phyloP scores from a whole-genome alignment of 306 rosid species.

The Lathyrus tuberosus region DNA sequence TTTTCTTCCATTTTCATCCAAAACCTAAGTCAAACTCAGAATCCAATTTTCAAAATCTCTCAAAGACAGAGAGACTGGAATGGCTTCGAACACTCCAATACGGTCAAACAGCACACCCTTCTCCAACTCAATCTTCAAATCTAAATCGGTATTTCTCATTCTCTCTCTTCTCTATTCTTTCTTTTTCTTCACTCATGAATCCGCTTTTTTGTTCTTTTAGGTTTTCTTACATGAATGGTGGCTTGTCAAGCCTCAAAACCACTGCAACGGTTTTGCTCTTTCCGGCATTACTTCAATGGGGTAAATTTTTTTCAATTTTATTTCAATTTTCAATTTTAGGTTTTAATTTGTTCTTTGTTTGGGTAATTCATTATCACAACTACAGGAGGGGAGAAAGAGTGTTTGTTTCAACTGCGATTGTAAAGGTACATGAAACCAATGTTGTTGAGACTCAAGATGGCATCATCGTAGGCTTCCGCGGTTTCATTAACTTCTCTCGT shows the following conservation, averaged over 20 bases:
- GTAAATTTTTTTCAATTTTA: constrained; percentile 6
- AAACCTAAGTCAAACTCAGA: too few relatives aligned
- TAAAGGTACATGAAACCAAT: constrained; percentile 46
- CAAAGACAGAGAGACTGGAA: constrained; percentile 14
- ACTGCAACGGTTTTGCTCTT: constrained; percentile 44
- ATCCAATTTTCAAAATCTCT: too few relatives aligned
- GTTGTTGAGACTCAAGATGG: constrained; percentile 46
- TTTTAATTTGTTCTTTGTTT: background rate
- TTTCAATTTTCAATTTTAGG: background rate
- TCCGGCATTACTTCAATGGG: constrained; percentile 42
- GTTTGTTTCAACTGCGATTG: constrained; percentile 39
- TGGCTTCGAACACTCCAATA: background rate
- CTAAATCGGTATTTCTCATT: constrained; percentile 10
- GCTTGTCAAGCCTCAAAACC: constrained; percentile 37
- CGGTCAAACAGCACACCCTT: background rate
- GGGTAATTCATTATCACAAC: background rate
- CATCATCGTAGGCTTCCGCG: constrained; percentile 26
- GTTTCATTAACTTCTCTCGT: constrained; percentile 43
- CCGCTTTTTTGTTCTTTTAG: constrained; percentile 20
- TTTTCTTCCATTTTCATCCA: too few relatives aligned
- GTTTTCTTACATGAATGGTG: constrained; percentile 50
- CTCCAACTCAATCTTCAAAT: constrained; percentile 6
- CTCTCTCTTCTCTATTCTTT: background rate
- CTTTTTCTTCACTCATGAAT: background rate
- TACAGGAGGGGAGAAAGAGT: constrained; percentile 39